A percentile compares a stretch with the other conserved stretches of the same genome.
Evolutionary conservation across 495 filamentous ascomycete genomes (phyloP).

Genomic region (Aspergillus ostianus): DNA sequence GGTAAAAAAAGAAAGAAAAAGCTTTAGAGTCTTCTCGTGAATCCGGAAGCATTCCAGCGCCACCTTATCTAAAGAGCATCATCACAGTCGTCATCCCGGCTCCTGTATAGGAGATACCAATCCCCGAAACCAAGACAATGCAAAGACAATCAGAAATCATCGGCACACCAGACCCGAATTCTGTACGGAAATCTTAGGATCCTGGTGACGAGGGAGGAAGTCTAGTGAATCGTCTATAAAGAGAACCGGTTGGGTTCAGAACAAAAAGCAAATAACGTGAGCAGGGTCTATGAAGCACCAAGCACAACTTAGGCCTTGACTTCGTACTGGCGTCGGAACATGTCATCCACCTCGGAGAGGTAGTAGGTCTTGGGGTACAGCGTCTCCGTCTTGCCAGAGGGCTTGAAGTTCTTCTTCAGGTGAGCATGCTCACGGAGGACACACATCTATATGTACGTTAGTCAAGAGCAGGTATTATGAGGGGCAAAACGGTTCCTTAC

Average conservation of each 20-base stretch:
- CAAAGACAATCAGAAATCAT: conserved; percentile 14
- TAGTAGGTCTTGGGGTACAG: conserved; percentile 85
- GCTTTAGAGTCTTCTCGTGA: conserved; percentile 15
- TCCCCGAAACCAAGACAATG: conserved; percentile 6
- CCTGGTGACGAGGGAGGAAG: conserved; percentile 35
- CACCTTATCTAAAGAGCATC: conserved; percentile 15
- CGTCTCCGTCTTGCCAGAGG: conserved; percentile 71
- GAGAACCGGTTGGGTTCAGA: conserved; percentile 28
- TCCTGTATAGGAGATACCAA: conserved; percentile 4
- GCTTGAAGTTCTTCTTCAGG: conserved; percentile 85
- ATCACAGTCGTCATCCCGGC: conserved; percentile 7
- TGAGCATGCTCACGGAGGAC: conserved; percentile 90
- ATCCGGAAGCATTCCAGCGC: conserved; percentile 24
- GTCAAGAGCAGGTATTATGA: conserved; percentile 2
- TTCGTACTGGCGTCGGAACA: conserved; percentile 88
- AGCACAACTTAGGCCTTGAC: conserved; percentile 70
- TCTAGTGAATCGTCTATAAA: conserved; percentile 43
- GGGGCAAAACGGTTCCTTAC: conserved; percentile 45
- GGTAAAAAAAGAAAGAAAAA: conserved; percentile 11
- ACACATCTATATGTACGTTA: conserved; percentile 66
- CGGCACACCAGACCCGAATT: conserved; percentile 24
- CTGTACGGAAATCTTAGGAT: conserved; percentile 31
- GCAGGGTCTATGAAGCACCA: conserved; percentile 14
- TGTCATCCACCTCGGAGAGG: conserved; percentile 83
- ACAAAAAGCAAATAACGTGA: conserved; percentile 22